Evolutionary conservation across 495 filamentous ascomycete species (phyloP).

Genomic region (Hypoxylon subgilvum): DNA sequence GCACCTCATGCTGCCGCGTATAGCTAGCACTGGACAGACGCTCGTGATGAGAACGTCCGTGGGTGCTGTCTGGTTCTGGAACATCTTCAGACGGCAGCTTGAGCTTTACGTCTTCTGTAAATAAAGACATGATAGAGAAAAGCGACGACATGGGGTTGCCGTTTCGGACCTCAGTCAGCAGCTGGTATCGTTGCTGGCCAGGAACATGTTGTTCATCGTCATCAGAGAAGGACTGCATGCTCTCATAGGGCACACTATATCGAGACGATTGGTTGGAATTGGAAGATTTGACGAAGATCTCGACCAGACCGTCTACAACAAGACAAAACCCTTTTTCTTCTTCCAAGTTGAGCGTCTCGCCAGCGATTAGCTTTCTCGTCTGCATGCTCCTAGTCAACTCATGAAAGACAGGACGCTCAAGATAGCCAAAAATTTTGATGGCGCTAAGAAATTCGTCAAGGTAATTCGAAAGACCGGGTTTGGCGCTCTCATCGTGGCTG

Average conservation of each 20-base stretch:
- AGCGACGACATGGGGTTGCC: slow-evolving; percentile 97
- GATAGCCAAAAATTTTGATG: slow-evolving; percentile 98
- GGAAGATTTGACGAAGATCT: slow-evolving; percentile 96
- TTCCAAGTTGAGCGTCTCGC: slow-evolving; percentile 91
- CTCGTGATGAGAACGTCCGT: slow-evolving; percentile 30
- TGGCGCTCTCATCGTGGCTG: slow-evolving; percentile 84
- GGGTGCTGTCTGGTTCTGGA: slow-evolving; percentile 13
- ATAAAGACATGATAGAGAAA: slow-evolving; percentile 94
- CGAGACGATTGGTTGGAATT: slow-evolving; percentile 57
- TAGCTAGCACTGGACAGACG: slow-evolving; percentile 55
- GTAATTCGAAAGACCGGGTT: slow-evolving; percentile 90
- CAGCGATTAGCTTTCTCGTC: slow-evolving; percentile 91
- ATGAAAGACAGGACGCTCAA: slow-evolving; percentile 95
- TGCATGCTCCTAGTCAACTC: slow-evolving; percentile 98
- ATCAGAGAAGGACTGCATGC: slow-evolving; percentile 62
- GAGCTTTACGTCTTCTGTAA: slow-evolving; percentile 91
- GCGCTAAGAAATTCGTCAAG: slow-evolving; percentile 97
- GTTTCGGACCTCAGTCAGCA: slow-evolving; percentile 96
- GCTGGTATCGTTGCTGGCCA: slow-evolving; percentile 77
- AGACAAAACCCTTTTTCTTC: slow-evolving; percentile 98
- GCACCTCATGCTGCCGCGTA: slow-evolving; percentile 49
- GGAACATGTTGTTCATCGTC: slow-evolving; percentile 64
- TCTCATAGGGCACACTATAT: slow-evolving; percentile 23
- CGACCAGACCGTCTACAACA: slow-evolving; percentile 94
- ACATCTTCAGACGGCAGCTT: slow-evolving; percentile 44